Conservation (phyloP, 495 filamentous ascomycete species). For the Xylaria scruposa region DNA sequence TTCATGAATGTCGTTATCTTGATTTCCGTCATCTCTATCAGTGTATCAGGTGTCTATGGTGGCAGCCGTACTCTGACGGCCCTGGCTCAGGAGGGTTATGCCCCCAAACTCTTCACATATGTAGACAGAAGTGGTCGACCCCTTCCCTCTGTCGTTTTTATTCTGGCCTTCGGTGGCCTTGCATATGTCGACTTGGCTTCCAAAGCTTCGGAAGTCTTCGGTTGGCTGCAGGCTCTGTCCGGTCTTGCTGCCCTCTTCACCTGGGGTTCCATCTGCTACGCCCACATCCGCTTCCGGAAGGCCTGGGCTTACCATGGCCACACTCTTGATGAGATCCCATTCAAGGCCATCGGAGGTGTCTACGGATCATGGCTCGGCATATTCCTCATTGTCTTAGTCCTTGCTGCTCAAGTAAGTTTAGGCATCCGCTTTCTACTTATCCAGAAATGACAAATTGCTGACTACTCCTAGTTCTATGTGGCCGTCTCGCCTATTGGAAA, state of each 20-base stretch:
- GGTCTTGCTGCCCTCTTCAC: constrained; percentile 64
- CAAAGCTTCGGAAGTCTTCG: constrained; percentile 58
- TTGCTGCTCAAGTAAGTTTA: constrained; percentile 66
- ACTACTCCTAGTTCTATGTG: constrained; percentile 54
- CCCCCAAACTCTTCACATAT: constrained; percentile 64
- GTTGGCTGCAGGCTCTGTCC: constrained; percentile 64
- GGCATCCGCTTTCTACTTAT: neutral
- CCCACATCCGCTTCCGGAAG: constrained; percentile 65
- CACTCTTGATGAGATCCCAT: constrained; percentile 73
- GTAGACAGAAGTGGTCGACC: constrained; percentile 66
- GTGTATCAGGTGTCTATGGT: constrained; percentile 70
- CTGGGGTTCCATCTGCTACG: constrained; percentile 62
- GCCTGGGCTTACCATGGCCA: constrained; percentile 70
- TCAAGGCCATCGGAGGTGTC: constrained; percentile 68
- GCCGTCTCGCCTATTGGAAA: constrained; percentile 54
- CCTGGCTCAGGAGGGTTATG: constrained; percentile 63
- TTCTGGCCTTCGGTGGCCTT: constrained; percentile 58
- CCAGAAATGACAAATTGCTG: neutral
- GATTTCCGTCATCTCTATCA: constrained; percentile 70
- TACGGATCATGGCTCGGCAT: constrained; percentile 72
- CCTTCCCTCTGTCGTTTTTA: constrained; percentile 53
- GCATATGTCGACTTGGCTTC: constrained; percentile 62
- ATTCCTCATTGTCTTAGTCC: constrained; percentile 61
- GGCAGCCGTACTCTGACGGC: constrained; percentile 74
- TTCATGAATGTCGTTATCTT: constrained; percentile 80